These are phyloP conservation scores for Pisolithus marmoratus DNA, from an alignment of 768 basidiomycete species.

Conservation along the genomic window DNA sequence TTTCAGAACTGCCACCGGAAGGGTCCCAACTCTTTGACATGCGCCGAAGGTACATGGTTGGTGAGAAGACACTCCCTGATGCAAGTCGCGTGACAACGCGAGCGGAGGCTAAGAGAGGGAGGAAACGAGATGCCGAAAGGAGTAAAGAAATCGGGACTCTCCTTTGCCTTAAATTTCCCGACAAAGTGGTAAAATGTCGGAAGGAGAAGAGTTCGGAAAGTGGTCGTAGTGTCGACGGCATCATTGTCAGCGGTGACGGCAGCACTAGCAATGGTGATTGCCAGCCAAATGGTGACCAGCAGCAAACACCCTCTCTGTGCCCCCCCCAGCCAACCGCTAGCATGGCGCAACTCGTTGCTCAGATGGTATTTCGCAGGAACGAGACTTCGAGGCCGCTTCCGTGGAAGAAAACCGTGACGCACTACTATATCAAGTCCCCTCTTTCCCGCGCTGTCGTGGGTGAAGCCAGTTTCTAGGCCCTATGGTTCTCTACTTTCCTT, in stretches of 20 bases:
- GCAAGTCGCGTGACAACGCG: conserved; percentile 34
- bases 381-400: conserved; percentile 35
- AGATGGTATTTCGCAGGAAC: conserved; percentile 41
- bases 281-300: conserved; percentile 1
- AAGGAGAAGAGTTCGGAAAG: conserved; percentile 14
- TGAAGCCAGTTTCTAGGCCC: conserved; percentile 2
- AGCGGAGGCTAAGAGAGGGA: conserved; percentile 38
- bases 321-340: conserved; percentile 21
- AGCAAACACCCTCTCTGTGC: conserved; percentile 1
- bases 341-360: conserved; percentile 40
- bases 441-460: conserved; percentile 19
- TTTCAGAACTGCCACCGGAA: conserved; percentile 31
- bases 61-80: conserved; percentile 30
- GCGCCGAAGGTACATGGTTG: conserved; percentile 30
- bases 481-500: not conserved
- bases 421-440: conserved; percentile 24
- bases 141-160: conserved; percentile 51
- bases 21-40: conserved; percentile 36
- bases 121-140: conserved; percentile 50
- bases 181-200: conserved; percentile 16
- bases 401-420: conserved; percentile 25
- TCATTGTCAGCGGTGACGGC: not conserved
- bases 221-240: not conserved
- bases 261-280: not conserved
- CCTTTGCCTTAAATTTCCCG: conserved; percentile 48